A percentile compares a stretch with the other conserved stretches of the same genome.
These are phyloP conservation scores for Marvania coccoides DNA, from an alignment of 139 green algal genomes.

Conservation along the genomic window DNA sequence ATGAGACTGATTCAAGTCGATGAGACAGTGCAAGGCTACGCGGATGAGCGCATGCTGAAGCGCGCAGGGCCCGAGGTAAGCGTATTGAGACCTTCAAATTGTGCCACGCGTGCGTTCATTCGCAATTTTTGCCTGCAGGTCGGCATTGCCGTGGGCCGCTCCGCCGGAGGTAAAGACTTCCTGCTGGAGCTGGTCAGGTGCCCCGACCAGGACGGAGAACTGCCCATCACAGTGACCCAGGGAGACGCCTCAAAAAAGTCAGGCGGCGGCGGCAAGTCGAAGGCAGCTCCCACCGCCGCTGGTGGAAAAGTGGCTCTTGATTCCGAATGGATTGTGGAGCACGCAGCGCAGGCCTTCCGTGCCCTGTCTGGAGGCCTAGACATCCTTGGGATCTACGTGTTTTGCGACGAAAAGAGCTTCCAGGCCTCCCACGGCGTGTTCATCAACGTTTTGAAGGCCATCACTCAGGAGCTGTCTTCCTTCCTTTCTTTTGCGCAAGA, in stretches of 20 bases:
- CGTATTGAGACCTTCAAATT: not conserved
- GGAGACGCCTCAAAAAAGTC: not conserved
- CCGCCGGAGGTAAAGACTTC: constrained; percentile 7
- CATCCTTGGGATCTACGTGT: constrained; percentile 43
- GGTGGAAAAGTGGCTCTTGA: constrained; percentile 27
- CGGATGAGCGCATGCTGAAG: constrained; percentile 8
- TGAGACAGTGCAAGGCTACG: not conserved
- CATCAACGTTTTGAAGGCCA: not conserved
- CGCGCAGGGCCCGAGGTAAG: constrained; percentile 4
- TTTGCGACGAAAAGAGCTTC: constrained; percentile 19
- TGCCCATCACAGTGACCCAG: not conserved
- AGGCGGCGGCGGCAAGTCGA: not conserved
- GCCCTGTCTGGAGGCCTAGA: constrained; percentile 42
- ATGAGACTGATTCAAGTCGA: not conserved
- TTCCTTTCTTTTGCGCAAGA: not conserved
- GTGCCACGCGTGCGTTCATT: not conserved
- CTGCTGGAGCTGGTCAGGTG: constrained; percentile 1
- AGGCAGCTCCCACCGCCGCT: not conserved
- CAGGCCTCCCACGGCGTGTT: not conserved
- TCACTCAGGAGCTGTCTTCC: not conserved
- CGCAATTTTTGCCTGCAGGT: constrained; percentile 3
- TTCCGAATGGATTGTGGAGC: constrained; percentile 44
- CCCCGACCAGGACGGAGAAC: constrained; percentile 1
- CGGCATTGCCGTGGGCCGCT: constrained; percentile 12
- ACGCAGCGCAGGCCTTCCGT: constrained; percentile 38